Conservation (phyloP, 371 early-diverging fungal genomes). For the Circinella minor region DNA sequence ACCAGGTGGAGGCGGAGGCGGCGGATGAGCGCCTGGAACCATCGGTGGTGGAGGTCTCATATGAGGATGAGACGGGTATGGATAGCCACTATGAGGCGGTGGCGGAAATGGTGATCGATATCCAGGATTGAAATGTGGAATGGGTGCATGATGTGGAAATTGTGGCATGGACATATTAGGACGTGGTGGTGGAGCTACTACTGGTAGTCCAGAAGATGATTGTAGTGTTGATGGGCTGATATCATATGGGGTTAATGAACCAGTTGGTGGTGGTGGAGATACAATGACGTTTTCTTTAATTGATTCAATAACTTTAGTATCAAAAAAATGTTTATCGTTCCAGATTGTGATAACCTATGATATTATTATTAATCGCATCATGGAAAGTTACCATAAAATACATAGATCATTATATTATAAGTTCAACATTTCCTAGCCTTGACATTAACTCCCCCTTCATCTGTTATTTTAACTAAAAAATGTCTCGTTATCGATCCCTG, state of each 20-base stretch:
- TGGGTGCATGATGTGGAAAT: slow-evolving; percentile 6
- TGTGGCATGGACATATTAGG: slow-evolving; percentile 10
- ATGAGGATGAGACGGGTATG: slow-evolving; percentile 1
- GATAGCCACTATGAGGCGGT: background rate
- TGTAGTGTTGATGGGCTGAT: background rate
- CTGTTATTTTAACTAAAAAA: too few species aligned
- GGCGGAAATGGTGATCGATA: slow-evolving; percentile 14
- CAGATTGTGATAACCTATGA: slow-evolving; percentile 61
- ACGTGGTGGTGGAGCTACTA: slow-evolving; percentile 3
- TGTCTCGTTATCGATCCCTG: too few species aligned
- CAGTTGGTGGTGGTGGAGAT: slow-evolving; percentile 22
- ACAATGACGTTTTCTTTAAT: slow-evolving; percentile 43
- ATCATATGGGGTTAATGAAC: slow-evolving; percentile 7
- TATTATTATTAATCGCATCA: background rate
- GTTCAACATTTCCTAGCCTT: too few species aligned
- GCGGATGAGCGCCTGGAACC: background rate
- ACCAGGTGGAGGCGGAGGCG: background rate
- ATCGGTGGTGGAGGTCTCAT: slow-evolving; percentile 9
- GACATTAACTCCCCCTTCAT: background rate
- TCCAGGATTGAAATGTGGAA: background rate
- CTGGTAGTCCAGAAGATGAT: background rate
- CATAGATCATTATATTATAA: too few species aligned
- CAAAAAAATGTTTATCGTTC: slow-evolving; percentile 56
- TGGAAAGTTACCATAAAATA: too few species aligned
- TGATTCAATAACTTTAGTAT: slow-evolving; percentile 34